phyloP scores from a whole-genome alignment of 305 asterid species.

The Fraxinus floribunda region DNA sequence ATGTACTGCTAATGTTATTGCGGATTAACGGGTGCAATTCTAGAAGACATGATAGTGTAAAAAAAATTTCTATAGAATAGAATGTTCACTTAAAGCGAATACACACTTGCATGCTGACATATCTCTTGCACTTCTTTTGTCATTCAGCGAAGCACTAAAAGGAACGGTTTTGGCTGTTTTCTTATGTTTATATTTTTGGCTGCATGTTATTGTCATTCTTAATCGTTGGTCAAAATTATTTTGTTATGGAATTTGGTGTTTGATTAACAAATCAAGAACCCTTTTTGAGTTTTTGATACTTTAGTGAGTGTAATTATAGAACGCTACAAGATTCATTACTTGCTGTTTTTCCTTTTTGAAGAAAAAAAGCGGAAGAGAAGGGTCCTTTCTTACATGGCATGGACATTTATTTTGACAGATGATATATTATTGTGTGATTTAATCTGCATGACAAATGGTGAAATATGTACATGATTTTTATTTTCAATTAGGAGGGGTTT shows the following conservation, averaged over 20 bases:
- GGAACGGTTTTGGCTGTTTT: slow-evolving; percentile 1
- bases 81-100: not conserved
- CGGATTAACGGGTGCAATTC: not conserved
- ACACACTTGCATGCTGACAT: not conserved
- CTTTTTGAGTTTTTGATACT: not conserved
- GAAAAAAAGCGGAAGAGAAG: not conserved
- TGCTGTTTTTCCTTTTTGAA: not conserved
- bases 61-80: not conserved
- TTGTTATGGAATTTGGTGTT: not conserved
- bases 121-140: not conserved
- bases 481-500: not conserved
- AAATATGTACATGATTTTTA: not conserved
- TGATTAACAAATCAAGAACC: not conserved
- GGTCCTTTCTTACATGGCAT: not conserved
- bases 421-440: not conserved
- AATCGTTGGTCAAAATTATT: not conserved
- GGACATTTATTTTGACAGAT: not conserved
- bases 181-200: not conserved
- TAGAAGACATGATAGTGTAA: not conserved
- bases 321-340: not conserved
- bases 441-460: not conserved
- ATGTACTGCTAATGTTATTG: not conserved
- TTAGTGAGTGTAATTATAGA: not conserved
- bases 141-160: not conserved
- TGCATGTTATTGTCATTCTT: not conserved